Conservation (phyloP, 2,329 filamentous ascomycete species). For the Cordyceps pruinosa region DNA sequence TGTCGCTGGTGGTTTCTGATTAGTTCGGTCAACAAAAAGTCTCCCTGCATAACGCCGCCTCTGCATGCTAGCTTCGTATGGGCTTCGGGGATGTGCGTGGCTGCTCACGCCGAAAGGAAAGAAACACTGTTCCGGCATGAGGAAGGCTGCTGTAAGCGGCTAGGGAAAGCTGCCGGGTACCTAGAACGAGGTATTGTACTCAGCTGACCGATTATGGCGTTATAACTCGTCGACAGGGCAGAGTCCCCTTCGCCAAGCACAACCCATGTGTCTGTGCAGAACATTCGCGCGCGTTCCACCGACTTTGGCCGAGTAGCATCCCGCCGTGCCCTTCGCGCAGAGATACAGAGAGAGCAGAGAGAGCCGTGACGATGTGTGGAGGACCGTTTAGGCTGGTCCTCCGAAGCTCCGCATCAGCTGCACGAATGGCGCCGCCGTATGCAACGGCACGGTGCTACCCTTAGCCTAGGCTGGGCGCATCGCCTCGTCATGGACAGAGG, state of each 20-base stretch:
- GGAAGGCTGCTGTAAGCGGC: neutral
- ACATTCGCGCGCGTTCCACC: neutral
- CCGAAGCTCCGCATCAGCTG: conserved; percentile 7
- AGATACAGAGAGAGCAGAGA: neutral
- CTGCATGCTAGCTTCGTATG: neutral
- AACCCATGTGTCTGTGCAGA: neutral
- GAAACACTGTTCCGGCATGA: neutral
- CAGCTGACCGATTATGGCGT: neutral
- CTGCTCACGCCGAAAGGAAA: neutral
- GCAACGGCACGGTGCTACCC: conserved; percentile 2
- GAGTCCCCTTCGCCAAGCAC: neutral
- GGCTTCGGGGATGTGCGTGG: neutral
- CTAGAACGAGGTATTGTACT: neutral
- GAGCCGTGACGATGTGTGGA: neutral
- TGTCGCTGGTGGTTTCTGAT: neutral
- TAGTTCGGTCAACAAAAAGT: neutral
- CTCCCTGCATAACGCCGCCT: conserved; percentile 9
- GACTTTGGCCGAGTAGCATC: neutral
- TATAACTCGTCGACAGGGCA: neutral
- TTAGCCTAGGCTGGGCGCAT: neutral
- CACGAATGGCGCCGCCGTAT: neutral
- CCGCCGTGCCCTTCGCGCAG: neutral
- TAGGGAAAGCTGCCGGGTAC: too few species aligned
- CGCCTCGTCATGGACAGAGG: neutral
- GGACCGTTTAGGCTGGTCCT: conserved; percentile 1